These are phyloP conservation scores for Sporisorium exsertum DNA, from an alignment of 1,284 basidiomycete genomes.

Conservation along the genomic window DNA sequence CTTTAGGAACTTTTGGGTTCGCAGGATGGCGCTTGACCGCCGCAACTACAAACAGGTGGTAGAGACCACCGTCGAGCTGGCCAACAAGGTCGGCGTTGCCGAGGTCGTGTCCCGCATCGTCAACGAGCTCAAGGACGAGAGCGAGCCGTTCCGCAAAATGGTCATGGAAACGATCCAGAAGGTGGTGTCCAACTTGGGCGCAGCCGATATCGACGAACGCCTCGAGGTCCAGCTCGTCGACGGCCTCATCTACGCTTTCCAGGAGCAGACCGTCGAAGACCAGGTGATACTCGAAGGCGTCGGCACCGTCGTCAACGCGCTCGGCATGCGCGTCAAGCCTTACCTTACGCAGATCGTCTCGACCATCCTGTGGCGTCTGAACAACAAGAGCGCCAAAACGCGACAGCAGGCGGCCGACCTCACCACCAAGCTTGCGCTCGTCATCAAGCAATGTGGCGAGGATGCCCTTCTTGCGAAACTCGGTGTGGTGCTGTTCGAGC, in stretches of 20 bases:
- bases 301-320: conserved; percentile 93
- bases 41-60: conserved; percentile 97
- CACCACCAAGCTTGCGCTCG: conserved; percentile 91
- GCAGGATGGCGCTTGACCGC: conserved; percentile 95
- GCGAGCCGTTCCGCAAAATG: conserved; percentile 98
- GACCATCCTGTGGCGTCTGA: conserved; percentile 98
- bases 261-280: conserved; percentile 98
- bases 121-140: conserved; percentile 86
- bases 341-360: conserved; percentile 99
- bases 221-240: conserved; percentile 94
- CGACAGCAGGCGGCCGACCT: conserved; percentile 98
- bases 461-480: conserved; percentile 95
- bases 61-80: conserved; percentile 96
- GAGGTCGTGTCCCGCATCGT: conserved; percentile 95
- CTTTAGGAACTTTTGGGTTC: conserved; percentile 96
- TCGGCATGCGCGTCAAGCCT: conserved; percentile 97
- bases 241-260: conserved; percentile 99
- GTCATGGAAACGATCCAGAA: conserved; percentile 99
- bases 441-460: conserved; percentile 98
- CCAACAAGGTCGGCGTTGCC: conserved; percentile 93
- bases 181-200: conserved; percentile 89
- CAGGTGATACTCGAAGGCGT: conserved; percentile 99
- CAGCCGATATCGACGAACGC: conserved; percentile 95
- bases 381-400: conserved; percentile 99
- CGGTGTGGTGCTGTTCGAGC: conserved; percentile 96